These are phyloP conservation scores for Ceratocystiopsis sp. DNA, from an alignment of 2,329 filamentous ascomycete species.

Conservation along the genomic window DNA sequence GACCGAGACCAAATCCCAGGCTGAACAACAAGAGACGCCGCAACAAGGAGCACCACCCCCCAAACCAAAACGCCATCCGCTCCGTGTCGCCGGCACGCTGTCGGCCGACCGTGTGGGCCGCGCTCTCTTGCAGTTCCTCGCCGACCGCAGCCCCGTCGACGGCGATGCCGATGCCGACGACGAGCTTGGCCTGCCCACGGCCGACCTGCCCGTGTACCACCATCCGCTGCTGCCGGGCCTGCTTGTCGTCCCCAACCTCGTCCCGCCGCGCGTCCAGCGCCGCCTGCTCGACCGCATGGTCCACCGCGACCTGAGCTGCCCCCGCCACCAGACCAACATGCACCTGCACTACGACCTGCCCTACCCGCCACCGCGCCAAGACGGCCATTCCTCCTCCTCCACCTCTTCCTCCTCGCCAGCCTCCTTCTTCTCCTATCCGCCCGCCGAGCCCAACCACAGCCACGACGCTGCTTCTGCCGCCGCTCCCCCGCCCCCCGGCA, in stretches of 20 bases:
- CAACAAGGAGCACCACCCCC: background rate
- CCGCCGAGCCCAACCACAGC: conserved; percentile 14
- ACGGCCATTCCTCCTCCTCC: background rate
- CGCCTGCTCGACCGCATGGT: conserved; percentile 56
- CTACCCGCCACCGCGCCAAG: conserved; percentile 12
- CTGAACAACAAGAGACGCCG: background rate
- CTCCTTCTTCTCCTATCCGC: conserved; percentile 38
- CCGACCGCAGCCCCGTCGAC: conserved; percentile 9
- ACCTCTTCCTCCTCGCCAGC: background rate
- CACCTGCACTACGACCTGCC: conserved; percentile 20
- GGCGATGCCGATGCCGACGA: conserved; percentile 1
- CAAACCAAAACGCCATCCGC: conserved; percentile 10
- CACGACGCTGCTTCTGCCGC: conserved; percentile 23
- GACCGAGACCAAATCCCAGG: background rate
- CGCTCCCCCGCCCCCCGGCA: conserved; percentile 35
- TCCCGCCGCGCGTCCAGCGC: conserved; percentile 53
- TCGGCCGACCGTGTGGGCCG: conserved; percentile 22
- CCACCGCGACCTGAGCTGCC: conserved; percentile 46
- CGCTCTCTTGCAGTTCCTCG: conserved; percentile 25
- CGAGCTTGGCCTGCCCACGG: background rate
- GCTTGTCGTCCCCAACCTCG: conserved; percentile 55
- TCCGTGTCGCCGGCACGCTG: conserved; percentile 28
- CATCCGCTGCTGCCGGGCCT: conserved; percentile 59
- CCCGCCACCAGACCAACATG: conserved; percentile 69
- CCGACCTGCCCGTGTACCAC: conserved; percentile 36